Base-by-base conservation (phyloP, 1,139 yeast species). In the Lodderomyces oxycetoniae region DNA sequence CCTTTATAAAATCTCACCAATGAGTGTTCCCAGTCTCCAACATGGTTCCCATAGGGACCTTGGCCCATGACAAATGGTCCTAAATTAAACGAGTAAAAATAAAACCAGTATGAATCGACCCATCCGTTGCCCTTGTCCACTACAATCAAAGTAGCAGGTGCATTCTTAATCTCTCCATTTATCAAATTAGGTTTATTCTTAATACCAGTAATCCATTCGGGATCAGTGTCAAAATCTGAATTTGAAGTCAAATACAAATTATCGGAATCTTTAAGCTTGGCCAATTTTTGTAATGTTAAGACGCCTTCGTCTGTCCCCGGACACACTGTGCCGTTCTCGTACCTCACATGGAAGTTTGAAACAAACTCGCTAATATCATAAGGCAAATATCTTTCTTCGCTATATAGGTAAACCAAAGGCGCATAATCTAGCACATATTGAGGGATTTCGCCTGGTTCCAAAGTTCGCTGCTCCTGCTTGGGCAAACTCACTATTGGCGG, bases 1-100 rank as follows among this genome's bases (percentile, higher is more conserved):
- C 96, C 95, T 4, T 83, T 72, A 47, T 79, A 74, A 54, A 85
- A 91, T 22, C 98, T 66, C 9, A 88, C 93, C 27, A 91, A 61
- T 3, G 95, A 79, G 55, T 91, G 98, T 49, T 91, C 98, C 98
- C 98, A 91, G 61, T 91, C 98, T 4, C 97, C 98, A 21, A 91
- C 79, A 51, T 91, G 98, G 52, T 89, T 85, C 0, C 98, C 98
- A 62, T 83, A 91, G 0, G 98, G 98, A 0, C 98, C 98, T 26
- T 77, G 74, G 3, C 97, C 97, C 96, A 89, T 89, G 10, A 91
- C 96, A 59, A 79, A 91, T 0, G 98, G 97, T 0, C 98, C 98
- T 47, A 86, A 64, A 52, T 91, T 91, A 63, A 89, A 91, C 1
- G 95, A 84, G 53, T 91, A 91, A 52, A 91, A 91, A 56, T 86